A percentile compares a stretch with the other conserved stretches of the same genome.
Evolutionary conservation across 2,329 filamentous ascomycete species (phyloP).

Genomic region (Hymenoscyphus salicellus): DNA sequence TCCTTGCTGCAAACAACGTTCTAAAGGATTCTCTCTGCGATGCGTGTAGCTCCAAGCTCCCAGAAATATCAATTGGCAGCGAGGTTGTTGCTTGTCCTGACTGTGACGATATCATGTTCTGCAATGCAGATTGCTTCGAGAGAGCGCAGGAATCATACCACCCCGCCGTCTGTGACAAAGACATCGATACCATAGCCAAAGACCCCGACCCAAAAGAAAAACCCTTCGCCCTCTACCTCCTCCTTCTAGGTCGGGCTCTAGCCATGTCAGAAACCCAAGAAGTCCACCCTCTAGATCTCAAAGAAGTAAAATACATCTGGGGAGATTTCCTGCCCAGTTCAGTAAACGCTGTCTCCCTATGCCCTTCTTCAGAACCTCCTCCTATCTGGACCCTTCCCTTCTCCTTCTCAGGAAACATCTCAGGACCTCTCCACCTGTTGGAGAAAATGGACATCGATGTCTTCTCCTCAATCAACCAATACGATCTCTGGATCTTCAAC

Average conservation of each 20-base stretch:
- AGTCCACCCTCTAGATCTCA: slow-evolving; percentile 60
- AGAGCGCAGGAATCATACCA: slow-evolving; percentile 60
- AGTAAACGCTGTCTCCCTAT: slow-evolving; percentile 53
- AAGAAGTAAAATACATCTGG: slow-evolving; percentile 66
- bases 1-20: slow-evolving; percentile 85
- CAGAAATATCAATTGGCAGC: slow-evolving; percentile 49
- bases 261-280: slow-evolving; percentile 62
- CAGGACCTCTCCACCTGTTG: slow-evolving; percentile 71
- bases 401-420: slow-evolving; percentile 72
- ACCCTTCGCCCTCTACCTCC: slow-evolving; percentile 59
- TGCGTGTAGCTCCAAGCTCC: slow-evolving; percentile 75
- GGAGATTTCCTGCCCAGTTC: slow-evolving; percentile 59
- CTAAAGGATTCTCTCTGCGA: slow-evolving; percentile 86
- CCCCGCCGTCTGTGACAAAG: slow-evolving; percentile 63
- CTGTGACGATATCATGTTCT: slow-evolving; percentile 66
- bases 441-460: slow-evolving; percentile 84
- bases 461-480: slow-evolving; percentile 54
- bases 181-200: slow-evolving; percentile 63
- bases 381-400: slow-evolving; percentile 70
- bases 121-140: slow-evolving; percentile 56
- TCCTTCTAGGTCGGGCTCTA: slow-evolving; percentile 59
- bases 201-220: slow-evolving; percentile 59
- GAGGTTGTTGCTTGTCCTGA: slow-evolving; percentile 55
- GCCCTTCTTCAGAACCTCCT: slow-evolving; percentile 53
- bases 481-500: slow-evolving; percentile 83